A percentile compares a stretch with the other conserved stretches of the same genome.
Evolutionary conservation across 306 rosid species (phyloP).

Genomic region (Medicago truncatula): MtrunA17r5.0-ANR NC_053043.1:47117001-47117500

Average conservation of each 20-base stretch:
- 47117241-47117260: not conserved
- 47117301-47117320: too few species aligned
- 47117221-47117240: not conserved
- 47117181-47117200: slow-evolving; percentile 69
- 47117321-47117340: too few species aligned
- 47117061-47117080: slow-evolving; percentile 39
- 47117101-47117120: slow-evolving; percentile 51
- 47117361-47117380: not conserved
- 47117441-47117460: slow-evolving; percentile 58
- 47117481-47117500: slow-evolving; percentile 90
- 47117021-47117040: slow-evolving; percentile 67
- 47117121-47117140: slow-evolving; percentile 51
- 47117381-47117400: not conserved
- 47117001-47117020: slow-evolving; percentile 49
- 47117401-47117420: slow-evolving; percentile 50
- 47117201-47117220: slow-evolving; percentile 70
- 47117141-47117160: slow-evolving; percentile 47
- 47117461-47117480: slow-evolving; percentile 71
- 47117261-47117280: too few species aligned
- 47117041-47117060: slow-evolving; percentile 56
- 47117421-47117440: slow-evolving; percentile 50
- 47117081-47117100: slow-evolving; percentile 68
- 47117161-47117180: slow-evolving; percentile 45
- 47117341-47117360: too few species aligned
- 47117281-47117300: too few species aligned